Percentiles rank a stretch among this genome's conserved stretches.
These are phyloP conservation scores for Venturia asperata DNA, from an alignment of 2,329 filamentous ascomycete genomes.

Conservation along the genomic window DNA sequence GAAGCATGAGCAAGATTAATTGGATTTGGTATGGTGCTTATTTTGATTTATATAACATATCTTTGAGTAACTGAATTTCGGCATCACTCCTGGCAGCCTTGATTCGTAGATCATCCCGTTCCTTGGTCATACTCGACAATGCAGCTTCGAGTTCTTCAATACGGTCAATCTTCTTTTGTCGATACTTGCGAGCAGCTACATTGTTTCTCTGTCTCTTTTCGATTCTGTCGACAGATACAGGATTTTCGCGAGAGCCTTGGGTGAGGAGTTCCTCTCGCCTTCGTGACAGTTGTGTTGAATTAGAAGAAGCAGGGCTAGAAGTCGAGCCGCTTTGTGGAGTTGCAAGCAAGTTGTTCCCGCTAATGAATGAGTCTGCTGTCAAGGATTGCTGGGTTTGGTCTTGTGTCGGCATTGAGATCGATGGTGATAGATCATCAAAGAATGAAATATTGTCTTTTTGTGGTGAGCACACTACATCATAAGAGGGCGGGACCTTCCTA, in stretches of 20 bases:
- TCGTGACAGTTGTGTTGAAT: background rate
- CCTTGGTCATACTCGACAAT: slow-evolving; percentile 51
- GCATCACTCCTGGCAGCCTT: slow-evolving; percentile 58
- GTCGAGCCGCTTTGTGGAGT: background rate
- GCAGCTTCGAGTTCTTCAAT: slow-evolving; percentile 55
- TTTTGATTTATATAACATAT: slow-evolving; percentile 27
- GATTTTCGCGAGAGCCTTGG: background rate
- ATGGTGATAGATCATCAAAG: slow-evolving; percentile 1
- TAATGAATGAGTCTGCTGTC: background rate
- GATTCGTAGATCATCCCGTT: slow-evolving; percentile 57
- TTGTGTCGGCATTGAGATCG: background rate
- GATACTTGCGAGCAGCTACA: slow-evolving; percentile 63
- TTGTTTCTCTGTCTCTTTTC: slow-evolving; percentile 61
- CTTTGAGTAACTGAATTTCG: slow-evolving; percentile 54
- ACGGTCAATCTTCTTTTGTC: slow-evolving; percentile 62
- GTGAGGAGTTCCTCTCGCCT: background rate
- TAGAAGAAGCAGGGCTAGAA: background rate
- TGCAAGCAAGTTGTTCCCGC: background rate
- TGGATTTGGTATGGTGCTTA: background rate
- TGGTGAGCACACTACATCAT: background rate
- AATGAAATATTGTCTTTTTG: background rate
- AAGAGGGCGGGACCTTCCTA: background rate
- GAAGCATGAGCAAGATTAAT: background rate
- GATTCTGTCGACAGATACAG: background rate
- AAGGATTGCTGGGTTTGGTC: background rate